Conservation (phyloP, 2,329 filamentous ascomycete genomes). For the Exophiala aquamarina region DNA sequence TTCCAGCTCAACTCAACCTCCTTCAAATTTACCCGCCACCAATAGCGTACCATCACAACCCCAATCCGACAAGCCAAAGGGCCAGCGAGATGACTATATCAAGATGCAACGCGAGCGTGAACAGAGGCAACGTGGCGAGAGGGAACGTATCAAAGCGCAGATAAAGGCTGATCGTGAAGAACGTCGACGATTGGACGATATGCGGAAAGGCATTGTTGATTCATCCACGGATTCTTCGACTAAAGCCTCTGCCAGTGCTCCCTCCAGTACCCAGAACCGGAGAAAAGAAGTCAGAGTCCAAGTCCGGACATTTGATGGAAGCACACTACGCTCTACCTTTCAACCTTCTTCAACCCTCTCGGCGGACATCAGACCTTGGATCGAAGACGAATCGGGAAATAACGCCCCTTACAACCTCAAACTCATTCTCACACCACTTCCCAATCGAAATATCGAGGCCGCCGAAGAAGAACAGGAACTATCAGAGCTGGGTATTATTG, state of each 20-base stretch:
- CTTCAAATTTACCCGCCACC: slow-evolving; percentile 1
- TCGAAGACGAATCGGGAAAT: slow-evolving; percentile 63
- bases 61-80: slow-evolving; percentile 17
- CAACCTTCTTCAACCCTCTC: slow-evolving; percentile 61
- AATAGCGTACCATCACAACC: not conserved
- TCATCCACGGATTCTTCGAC: slow-evolving; percentile 17
- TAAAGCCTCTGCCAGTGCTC: slow-evolving; percentile 3
- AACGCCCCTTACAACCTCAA: slow-evolving; percentile 76
- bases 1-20: slow-evolving; percentile 1
- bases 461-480: slow-evolving; percentile 72
- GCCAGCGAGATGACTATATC: slow-evolving; percentile 26
- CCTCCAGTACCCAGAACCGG: slow-evolving; percentile 25
- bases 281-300: slow-evolving; percentile 61
- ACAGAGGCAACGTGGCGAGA: slow-evolving; percentile 66
- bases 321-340: slow-evolving; percentile 73
- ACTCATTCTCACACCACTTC: slow-evolving; percentile 74
- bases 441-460: slow-evolving; percentile 71
- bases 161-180: slow-evolving; percentile 76
- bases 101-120: slow-evolving; percentile 59
- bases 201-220: slow-evolving; percentile 38
- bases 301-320: slow-evolving; percentile 80
- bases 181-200: slow-evolving; percentile 58
- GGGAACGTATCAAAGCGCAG: slow-evolving; percentile 68
- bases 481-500: slow-evolving; percentile 68
- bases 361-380: slow-evolving; percentile 71